Base-by-base conservation (phyloP, 1,284 basidiomycete genomes). In the Schizopora paradoxa region DNA sequence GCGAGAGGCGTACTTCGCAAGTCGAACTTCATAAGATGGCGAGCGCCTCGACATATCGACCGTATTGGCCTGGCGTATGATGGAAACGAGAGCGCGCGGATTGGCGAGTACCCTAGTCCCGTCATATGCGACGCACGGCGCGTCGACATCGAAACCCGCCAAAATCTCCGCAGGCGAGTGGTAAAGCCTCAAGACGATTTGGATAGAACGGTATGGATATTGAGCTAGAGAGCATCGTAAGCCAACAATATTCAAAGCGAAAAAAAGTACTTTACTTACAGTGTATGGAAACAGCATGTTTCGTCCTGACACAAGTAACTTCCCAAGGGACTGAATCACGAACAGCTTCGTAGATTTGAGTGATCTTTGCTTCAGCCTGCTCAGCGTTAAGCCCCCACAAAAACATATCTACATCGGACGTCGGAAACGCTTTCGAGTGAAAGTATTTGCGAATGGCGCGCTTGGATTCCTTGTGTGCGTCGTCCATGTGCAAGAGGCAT, bases 261-360 rank as follows among this genome's bases (percentile, higher is more conserved):
- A 5, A 13, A 22, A 35, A 22, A 35, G 7, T 14, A 3, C 3
- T 13, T 22, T 35, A 54, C 71, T 22, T 42, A 75, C 73, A 77
- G 56, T 80, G 72, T 53, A 82, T 79, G 6, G 77, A 79, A 32
- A 79, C 65, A 0, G 77, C 76, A 53, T 82, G 74, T 60, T 76
- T 79, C 41, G 76, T 78, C 31, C 77, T 70, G 46, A 80, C 71
- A 47, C 77, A 79, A 14, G 76, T 79, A 8, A 77, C 74, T 55
- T 79, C 78, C 77, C 77, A 80, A 19, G 77, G 77, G 19, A 80
- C 70, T 2, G 76, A 76, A 54, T 79, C 75, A 21, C 76, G 65
- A 13, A 82, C 74, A 4, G 77, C 77, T 54, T 79, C 73, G 54
- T 75, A 80, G 27, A 82, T 78, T 16, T 61, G 51, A 32, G 68